These are phyloP conservation scores for Croton laevigatus DNA, from an alignment of 441 rosid species.

Conservation along the genomic window DNA sequence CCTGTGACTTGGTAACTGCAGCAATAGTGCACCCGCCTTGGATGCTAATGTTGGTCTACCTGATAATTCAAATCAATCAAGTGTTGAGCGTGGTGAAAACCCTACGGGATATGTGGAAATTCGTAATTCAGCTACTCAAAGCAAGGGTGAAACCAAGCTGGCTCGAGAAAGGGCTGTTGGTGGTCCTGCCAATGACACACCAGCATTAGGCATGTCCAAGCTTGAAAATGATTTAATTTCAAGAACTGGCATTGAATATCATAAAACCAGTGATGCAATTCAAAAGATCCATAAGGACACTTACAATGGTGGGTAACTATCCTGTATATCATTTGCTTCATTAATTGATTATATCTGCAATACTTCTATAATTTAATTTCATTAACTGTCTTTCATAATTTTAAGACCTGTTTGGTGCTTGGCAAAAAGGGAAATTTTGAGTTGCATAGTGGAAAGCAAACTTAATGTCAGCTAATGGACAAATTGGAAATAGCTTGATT, in stretches of 20 bases:
- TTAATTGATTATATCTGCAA: conserved; percentile 12
- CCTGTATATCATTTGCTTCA: conserved; percentile 7
- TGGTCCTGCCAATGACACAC: conserved; percentile 27
- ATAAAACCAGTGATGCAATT: conserved; percentile 27
- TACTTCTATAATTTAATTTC: neutral
- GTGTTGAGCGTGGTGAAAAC: conserved; percentile 37
- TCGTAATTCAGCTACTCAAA: conserved; percentile 21
- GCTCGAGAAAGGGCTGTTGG: conserved; percentile 27
- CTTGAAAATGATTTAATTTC: conserved; percentile 33
- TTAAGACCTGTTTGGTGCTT: neutral
- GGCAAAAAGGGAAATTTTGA: conserved; percentile 7
- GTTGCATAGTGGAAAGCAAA: conserved; percentile 3
- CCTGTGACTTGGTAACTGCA: conserved; percentile 26
- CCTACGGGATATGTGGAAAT: conserved; percentile 25
- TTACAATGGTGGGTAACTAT: conserved; percentile 31
- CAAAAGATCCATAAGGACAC: conserved; percentile 24
- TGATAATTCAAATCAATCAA: conserved; percentile 31
- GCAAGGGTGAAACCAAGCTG: conserved; percentile 22
- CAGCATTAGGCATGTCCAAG: conserved; percentile 16
- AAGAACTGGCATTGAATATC: conserved; percentile 22
- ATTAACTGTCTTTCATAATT: neutral
- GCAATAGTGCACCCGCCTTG: conserved; percentile 31
- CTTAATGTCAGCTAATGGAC: neutral
- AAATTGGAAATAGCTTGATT: neutral
- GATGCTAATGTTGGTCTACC: conserved; percentile 30